Conservation (phyloP, 164 flowering plant species). For the Berberis thunbergii region DNA sequence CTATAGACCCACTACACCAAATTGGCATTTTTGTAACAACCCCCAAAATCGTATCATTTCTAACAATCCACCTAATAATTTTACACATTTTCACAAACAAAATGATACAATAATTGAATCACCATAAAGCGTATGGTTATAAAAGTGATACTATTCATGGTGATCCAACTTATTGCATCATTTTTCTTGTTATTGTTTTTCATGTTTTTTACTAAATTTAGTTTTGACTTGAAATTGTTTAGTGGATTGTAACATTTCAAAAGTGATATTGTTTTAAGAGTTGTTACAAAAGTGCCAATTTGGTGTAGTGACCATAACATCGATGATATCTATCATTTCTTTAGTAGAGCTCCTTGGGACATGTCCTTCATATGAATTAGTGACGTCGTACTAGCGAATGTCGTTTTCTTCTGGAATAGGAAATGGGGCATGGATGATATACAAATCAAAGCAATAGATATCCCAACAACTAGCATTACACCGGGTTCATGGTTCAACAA, state of each 20-base stretch:
- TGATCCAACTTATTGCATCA: too few relatives aligned
- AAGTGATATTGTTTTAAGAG: constrained; percentile 55
- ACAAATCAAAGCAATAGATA: constrained; percentile 30
- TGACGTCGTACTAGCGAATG: constrained; percentile 33
- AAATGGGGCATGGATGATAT: constrained; percentile 23
- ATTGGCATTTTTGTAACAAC: too few relatives aligned
- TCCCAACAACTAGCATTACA: constrained; percentile 20
- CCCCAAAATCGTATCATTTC: too few relatives aligned
- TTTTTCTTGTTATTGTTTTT: too few relatives aligned
- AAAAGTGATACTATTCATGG: too few relatives aligned
- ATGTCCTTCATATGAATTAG: constrained; percentile 34
- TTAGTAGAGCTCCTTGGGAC: constrained; percentile 21
- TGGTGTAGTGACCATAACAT: constrained; percentile 62
- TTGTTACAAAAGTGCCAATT: constrained; percentile 41
- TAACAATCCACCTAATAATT: too few relatives aligned
- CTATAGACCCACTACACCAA: too few relatives aligned
- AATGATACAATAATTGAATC: too few relatives aligned
- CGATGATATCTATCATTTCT: constrained; percentile 23
- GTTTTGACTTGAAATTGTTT: constrained; percentile 11
- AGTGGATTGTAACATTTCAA: constrained; percentile 55
- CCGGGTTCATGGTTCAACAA: constrained; percentile 17
- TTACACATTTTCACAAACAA: too few relatives aligned
- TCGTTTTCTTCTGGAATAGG: constrained; percentile 56
- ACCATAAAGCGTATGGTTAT: too few relatives aligned
- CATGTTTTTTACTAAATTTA: too few relatives aligned